Conservation (phyloP, 441 rosid species). For the Isatis lusitanica region DNA sequence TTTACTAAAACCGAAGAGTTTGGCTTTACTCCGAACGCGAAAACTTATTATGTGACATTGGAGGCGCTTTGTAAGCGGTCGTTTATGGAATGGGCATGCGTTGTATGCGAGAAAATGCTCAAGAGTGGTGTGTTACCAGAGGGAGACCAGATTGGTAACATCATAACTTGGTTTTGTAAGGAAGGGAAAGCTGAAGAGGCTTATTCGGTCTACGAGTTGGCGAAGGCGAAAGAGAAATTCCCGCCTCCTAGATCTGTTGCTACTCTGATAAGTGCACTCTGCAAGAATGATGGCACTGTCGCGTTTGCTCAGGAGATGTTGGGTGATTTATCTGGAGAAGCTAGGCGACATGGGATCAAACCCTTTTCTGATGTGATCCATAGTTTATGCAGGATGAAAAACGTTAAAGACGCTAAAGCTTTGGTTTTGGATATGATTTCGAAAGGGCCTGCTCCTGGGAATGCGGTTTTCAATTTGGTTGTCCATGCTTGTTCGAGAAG, state of each 20-base stretch:
- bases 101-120: conserved; percentile 78
- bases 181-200: conserved; percentile 62
- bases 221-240: conserved; percentile 47
- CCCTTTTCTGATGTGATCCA: conserved; percentile 66
- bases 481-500: conserved; percentile 57
- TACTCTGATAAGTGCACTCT: conserved; percentile 53
- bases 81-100: conserved; percentile 52
- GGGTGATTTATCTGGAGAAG: conserved; percentile 49
- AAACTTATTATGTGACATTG: conserved; percentile 63
- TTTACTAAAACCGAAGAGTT: conserved; percentile 61
- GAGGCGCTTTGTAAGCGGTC: conserved; percentile 68
- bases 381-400: conserved; percentile 66
- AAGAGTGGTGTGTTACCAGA: conserved; percentile 52
- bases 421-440: conserved; percentile 69
- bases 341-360: conserved; percentile 57
- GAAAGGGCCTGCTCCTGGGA: conserved; percentile 81
- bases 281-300: conserved; percentile 57
- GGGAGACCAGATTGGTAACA: conserved; percentile 52
- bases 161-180: conserved; percentile 67
- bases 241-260: conserved; percentile 50
- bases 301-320: conserved; percentile 58
- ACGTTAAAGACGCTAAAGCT: conserved; percentile 55
- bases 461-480: conserved; percentile 66
- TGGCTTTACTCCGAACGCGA: conserved; percentile 52
- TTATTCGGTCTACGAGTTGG: conserved; percentile 49